Base-by-base conservation (phyloP, 331 rosid species). In the Quercus tomentella region DNA sequence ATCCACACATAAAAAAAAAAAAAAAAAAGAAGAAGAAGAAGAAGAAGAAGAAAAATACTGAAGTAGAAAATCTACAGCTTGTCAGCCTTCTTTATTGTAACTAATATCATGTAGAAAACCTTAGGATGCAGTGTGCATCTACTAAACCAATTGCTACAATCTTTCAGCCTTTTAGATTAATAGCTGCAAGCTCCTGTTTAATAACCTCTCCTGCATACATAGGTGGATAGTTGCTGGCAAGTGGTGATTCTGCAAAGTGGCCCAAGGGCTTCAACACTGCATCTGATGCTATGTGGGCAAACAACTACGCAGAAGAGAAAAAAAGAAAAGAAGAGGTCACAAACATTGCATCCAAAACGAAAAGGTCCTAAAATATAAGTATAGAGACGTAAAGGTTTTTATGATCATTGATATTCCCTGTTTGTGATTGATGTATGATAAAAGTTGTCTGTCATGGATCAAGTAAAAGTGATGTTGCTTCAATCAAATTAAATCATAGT, bases 271-370 rank as follows among this genome's bases (percentile, higher is more conserved):
- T 90, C 89, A 92, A 86, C 88, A 90, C 81, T 28, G 97, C 94
- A 86, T 95, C 98, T 25, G 98, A 91, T 70, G 97, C 98, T 77
- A 95, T 88, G 81, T 93, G 99, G 4, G 94, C 94, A 87, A 95
- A 91, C 89, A 95, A 75, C 99, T 95, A 69, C 89, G 88, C 5
- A 45, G 2, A 41, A 41, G 45, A 41, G 23, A 75, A 21, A 25
- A 41, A 15, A 16, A 66, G 70, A 77, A 75, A 20, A 75, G 70
- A 63, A 28, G 15, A 49, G 17, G 72, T 67, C 16, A 67, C 2
- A 67, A 17, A 31, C 10, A 18, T 67, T 67, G 26, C 23, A n/a
- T 20, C 25, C 72, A 10, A n/a, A n/a, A 31, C 5, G 54, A 12
- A 49, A 49, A 49, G 54, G 54, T 14, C 5, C 4, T 49, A 49